Percentiles rank a stretch among this genome's conserved stretches.
Evolutionary conservation across 495 filamentous ascomycete species (phyloP).

Genomic region (Xylaria intraflava): DNA sequence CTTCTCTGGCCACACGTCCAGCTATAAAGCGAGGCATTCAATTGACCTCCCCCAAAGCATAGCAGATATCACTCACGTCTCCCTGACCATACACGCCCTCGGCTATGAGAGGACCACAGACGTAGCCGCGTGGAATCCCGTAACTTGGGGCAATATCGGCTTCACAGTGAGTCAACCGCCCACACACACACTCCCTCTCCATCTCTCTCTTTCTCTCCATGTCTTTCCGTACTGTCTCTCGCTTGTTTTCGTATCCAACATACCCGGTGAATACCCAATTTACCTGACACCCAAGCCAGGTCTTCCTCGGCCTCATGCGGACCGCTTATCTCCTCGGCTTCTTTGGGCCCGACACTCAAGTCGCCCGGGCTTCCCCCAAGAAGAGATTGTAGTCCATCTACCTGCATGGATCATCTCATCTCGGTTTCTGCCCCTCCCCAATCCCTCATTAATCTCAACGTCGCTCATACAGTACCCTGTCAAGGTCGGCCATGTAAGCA

Average conservation of each 20-base stretch:
- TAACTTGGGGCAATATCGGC: conserved; percentile 70
- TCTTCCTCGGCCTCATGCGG: conserved; percentile 51
- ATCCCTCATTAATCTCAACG: no score
- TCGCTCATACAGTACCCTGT: no score
- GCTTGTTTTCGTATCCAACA: no score
- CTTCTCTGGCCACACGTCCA: not conserved
- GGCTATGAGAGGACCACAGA: conserved; percentile 49
- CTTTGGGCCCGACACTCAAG: conserved; percentile 43
- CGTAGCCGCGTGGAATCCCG: conserved; percentile 56
- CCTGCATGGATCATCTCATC: no score
- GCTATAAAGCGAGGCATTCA: not conserved
- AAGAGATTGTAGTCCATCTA: conserved; percentile 10
- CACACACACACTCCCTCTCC: not conserved
- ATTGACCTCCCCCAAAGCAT: conserved; percentile 26
- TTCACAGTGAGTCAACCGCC: conserved; percentile 42
- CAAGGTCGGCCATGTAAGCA: no score
- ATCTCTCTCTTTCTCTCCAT: not conserved
- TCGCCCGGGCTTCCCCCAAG: conserved; percentile 5
- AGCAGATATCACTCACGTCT: conserved; percentile 66
- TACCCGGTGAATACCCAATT: no score
- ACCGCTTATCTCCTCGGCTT: conserved; percentile 50
- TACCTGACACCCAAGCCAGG: no score
- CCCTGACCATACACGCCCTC: conserved; percentile 52
- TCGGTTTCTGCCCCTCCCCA: no score
- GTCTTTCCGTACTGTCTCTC: no score